Evolutionary conservation across 257 asterid species (phyloP), one percentile per base, ranked within the genome.

Genomic region (Nicotiana sylvestris): DNA sequence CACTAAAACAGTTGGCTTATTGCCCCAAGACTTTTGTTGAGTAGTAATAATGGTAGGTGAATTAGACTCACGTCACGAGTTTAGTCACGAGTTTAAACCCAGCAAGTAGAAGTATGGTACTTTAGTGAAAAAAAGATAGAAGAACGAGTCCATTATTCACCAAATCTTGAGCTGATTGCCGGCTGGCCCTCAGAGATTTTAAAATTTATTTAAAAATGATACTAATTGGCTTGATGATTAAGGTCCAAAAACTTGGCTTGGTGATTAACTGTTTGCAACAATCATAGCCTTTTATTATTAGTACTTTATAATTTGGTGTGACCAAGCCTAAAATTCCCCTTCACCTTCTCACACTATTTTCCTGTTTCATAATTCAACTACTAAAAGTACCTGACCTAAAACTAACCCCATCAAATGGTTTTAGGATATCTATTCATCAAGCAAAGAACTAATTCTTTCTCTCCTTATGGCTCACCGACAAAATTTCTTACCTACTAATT

Each of bases 381-480:
- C 60, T 25, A 6, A 72, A 25, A 12, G 2, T 57, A 16, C 64
- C 64, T 57, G 17, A 30, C 27, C 7, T 6, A 13, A n/a, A 49
- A 27, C 43, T 0, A 74, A 74, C 25, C 49, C 80, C 80, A 74
- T 46, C 39, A 74, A 74, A 74, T 74, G 80, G 80, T 74, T 74
- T 74, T 49, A 27, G 62, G 51, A 74, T 74, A 74, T 25, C 16
- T 15, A 74, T 74, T 13, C 15, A 13, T 49, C 43, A 74, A 74
- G 80, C 62, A 74, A 74, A 74, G 80, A 74, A 74, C 4, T 49
- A 74, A 25, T 74, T 74, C 62, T 74, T 74, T 39, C 43, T 39
- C 6, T 3, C 15, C 16, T 49, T 46, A 21, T 46, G 39, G 3
- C 82, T 35, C 90, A 89, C 92, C 89, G 88, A 89, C 90, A 83